Percentiles rank a stretch among this genome's conserved stretches.
phyloP scores from a whole-genome alignment of 2,329 filamentous ascomycete species.

The Epichloe coenophiala region DNA sequence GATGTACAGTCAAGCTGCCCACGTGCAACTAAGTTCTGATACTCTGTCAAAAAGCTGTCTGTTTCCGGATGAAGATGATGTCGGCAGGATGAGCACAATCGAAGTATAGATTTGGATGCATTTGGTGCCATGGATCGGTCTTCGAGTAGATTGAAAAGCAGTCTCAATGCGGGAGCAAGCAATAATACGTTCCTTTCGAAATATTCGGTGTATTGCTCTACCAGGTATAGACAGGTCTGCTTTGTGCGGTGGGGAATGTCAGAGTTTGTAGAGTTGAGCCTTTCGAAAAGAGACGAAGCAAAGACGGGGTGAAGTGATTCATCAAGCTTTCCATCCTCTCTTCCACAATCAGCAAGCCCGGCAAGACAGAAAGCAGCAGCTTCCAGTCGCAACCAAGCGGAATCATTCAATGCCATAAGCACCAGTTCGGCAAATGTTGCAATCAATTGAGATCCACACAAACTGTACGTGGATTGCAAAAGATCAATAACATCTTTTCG shows the following conservation, averaged over 20 bases:
- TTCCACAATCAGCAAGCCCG: conserved; percentile 51
- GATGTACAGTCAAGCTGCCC: conserved; percentile 48
- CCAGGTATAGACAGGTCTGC: conserved; percentile 54
- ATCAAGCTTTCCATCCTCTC: conserved; percentile 45
- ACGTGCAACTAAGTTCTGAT: conserved; percentile 46
- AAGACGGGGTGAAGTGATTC: conserved; percentile 48
- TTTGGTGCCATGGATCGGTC: conserved; percentile 48
- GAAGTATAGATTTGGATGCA: conserved; percentile 61
- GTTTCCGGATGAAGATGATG: conserved; percentile 53
- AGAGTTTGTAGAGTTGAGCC: conserved; percentile 35
- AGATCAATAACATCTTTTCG: conserved; percentile 70
- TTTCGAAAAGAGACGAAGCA: conserved; percentile 39
- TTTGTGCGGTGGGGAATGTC: conserved; percentile 48
- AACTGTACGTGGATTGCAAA: conserved; percentile 56
- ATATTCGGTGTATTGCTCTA: conserved; percentile 63
- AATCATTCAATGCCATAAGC: conserved; percentile 32
- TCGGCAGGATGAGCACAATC: conserved; percentile 64
- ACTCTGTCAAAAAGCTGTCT: conserved; percentile 56
- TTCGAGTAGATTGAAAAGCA: conserved; percentile 58
- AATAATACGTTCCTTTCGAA: conserved; percentile 57
- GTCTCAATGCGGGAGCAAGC: conserved; percentile 56
- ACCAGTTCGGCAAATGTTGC: conserved; percentile 43
- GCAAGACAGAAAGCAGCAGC: conserved; percentile 50
- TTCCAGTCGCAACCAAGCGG: conserved; percentile 46
- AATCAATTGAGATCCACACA: conserved; percentile 43